Conservation (phyloP, 139 green algal species). For the Chlorella sp. region DNA sequence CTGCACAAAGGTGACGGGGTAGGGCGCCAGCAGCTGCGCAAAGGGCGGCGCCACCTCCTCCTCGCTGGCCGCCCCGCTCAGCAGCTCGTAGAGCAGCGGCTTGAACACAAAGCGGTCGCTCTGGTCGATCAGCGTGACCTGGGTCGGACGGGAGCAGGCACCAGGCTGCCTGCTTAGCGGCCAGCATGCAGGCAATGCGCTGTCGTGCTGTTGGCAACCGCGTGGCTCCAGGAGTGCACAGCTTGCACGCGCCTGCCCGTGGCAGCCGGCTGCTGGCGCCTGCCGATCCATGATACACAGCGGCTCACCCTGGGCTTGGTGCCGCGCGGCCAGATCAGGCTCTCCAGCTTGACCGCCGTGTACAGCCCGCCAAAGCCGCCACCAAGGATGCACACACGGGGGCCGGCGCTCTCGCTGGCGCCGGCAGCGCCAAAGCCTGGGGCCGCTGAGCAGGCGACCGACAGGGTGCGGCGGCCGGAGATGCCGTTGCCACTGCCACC, state of each 20-base stretch:
- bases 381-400: constrained; percentile 92
- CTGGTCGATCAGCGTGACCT: constrained; percentile 95
- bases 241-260: no score
- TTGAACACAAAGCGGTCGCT: constrained; percentile 98
- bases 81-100: constrained; percentile 98
- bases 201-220: no score
- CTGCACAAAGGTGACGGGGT: constrained; percentile 86
- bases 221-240: constrained; percentile 42
- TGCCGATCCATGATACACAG: no score
- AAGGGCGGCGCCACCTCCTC: constrained; percentile 94
- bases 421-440: not conserved
- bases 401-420: constrained; percentile 30
- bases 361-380: constrained; percentile 99
- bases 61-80: constrained; percentile 76
- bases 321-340: constrained; percentile 88
- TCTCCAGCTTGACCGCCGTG: constrained; percentile 91
- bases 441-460: not conserved
- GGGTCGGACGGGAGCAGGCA: not conserved
- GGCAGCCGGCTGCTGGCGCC: no score
- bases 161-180: not conserved
- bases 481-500: not conserved
- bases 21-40: constrained; percentile 87
- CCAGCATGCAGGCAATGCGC: constrained; percentile 2
- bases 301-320: constrained; percentile 82
- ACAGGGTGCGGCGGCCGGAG: not conserved